Evolutionary conservation across 768 basidiomycete genomes (phyloP), one percentile per base, ranked within the genome.

Genomic region (Lyophyllum atratum): DNA sequence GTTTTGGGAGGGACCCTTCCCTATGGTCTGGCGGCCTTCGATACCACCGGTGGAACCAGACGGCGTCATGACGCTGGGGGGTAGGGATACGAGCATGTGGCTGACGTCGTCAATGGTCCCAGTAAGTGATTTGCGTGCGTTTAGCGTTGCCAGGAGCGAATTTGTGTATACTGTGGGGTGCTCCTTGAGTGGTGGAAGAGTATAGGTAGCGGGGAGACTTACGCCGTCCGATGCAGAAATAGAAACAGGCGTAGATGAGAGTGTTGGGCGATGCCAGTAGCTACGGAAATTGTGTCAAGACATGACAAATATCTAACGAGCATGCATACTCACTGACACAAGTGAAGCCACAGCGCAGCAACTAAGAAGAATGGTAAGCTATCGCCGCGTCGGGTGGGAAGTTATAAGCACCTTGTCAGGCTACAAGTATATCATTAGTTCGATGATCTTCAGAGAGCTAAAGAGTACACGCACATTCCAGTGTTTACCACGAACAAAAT

Each of bases 221-320:
- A 73, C 72, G 58, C 4, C 72, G 68, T 9, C 71, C 70, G 45
- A 74, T 70, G 59, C 68, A 70, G 60, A 74, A 72, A 49, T 72
- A 70, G 52, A 71, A 72, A 0, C 65, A 58, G 0, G 71, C 70
- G 54, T 74, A 74, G 19, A 74, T 66, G 6, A 74, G 60, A 0
- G 69, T 67, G 11, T 56, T 56, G 5, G 67, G 67, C 3, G 70
- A 70, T 4, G 56, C 55, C 28, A 66, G 52, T 10, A 72, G 55
- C 72, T 73, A 46, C 21, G 22, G 22, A 45, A 43, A 15, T 21
- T 7, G 14, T 6, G 40, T 19, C 11, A 29, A 9, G 48, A 40
- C 22, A 1, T 37, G 10, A 10, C 3, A 33, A 26, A 40, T 26
- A 22, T 24, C 8, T 28, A 5, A n/a, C 28, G 15, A 12, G 9